Base-by-base conservation (phyloP, 148 eudicot genomes). In the Polygonum aviculare region DNA sequence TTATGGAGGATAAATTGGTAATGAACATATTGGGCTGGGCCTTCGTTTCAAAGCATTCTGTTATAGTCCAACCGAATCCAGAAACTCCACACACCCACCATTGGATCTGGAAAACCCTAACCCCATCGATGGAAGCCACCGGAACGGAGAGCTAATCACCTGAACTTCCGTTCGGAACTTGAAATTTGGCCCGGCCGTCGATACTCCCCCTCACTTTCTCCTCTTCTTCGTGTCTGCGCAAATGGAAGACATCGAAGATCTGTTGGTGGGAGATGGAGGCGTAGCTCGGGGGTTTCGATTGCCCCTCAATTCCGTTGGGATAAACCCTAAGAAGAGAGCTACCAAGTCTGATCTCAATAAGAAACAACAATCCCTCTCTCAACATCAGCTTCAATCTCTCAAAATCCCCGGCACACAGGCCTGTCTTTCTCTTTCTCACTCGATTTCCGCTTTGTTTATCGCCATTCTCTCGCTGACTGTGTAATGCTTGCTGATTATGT, bases 241-340 rank as follows among this genome's bases (percentile, higher is more conserved):
- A 55, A 94, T 94, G 98, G 97, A 94, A 80, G 98, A 94, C 80
- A 94, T 94, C 8, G 98, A 94, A 84, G 98, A 94, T 87, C 78
- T 94, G 75, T 40, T 94, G 82, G 84, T 71, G 0, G 98, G 89
- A 15, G 80, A 85, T 69, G 90, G 85, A 74, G 91, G 93, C 73
- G 88, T 86, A 41, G 89, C 97, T 33, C 88, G 90, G 19, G 98
- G 98, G 74, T 92, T 94, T 78, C 87, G 98, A 62, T 74, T 92
- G 50, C 90, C 93, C 16, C 50, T 92, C 3, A 79, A 90, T 4
- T 81, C 96, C 14, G 88, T 90, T 31, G 92, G 90, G 39, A 76
- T 92, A 54, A 90, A 87, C 77, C 86, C 81, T 33, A 90, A 85
- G 81, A 86, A 82, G 79, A 92, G 87, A 74, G 82, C 84, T 72